A percentile compares a stretch with the other conserved stretches of the same genome.
These are phyloP conservation scores for Aspergillus neotritici DNA, from an alignment of 2,329 filamentous ascomycete species.

Conservation along the genomic window DNA sequence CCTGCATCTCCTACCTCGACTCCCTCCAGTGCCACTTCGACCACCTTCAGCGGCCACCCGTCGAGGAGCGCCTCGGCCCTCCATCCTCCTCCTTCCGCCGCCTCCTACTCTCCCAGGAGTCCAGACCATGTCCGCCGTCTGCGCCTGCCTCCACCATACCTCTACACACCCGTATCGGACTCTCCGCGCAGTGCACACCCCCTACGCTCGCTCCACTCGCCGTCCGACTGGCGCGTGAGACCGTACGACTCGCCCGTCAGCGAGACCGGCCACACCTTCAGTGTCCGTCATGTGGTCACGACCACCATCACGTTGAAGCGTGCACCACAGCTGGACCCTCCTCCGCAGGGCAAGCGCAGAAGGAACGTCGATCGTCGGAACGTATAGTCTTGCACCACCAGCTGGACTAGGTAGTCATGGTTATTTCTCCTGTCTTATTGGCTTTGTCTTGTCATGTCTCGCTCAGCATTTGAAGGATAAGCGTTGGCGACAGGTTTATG, in stretches of 20 bases:
- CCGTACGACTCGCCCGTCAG: constrained; percentile 55
- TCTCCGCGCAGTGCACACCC: constrained; percentile 54
- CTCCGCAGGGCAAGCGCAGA: constrained; percentile 84
- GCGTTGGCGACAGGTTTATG: too few species aligned
- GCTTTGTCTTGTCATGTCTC: not conserved
- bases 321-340: constrained; percentile 64
- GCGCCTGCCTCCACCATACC: constrained; percentile 72
- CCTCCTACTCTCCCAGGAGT: constrained; percentile 54
- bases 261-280: constrained; percentile 55
- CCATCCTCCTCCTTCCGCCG: constrained; percentile 31
- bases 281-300: constrained; percentile 82
- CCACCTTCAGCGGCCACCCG: constrained; percentile 34
- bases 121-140: constrained; percentile 54
- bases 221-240: constrained; percentile 68
- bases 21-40: constrained; percentile 33
- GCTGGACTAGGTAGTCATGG: not conserved
- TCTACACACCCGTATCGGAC: constrained; percentile 58
- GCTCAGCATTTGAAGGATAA: too few species aligned
- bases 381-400: not conserved
- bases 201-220: constrained; percentile 43
- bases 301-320: constrained; percentile 81
- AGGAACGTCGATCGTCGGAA: constrained; percentile 42
- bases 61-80: constrained; percentile 24
- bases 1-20: constrained; percentile 30
- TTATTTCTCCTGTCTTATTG: not conserved